Percentiles rank a stretch among this genome's conserved stretches.
Conservation (phyloP, 75 land plant genomes). For the Cryptomeria japonica region DNA sequence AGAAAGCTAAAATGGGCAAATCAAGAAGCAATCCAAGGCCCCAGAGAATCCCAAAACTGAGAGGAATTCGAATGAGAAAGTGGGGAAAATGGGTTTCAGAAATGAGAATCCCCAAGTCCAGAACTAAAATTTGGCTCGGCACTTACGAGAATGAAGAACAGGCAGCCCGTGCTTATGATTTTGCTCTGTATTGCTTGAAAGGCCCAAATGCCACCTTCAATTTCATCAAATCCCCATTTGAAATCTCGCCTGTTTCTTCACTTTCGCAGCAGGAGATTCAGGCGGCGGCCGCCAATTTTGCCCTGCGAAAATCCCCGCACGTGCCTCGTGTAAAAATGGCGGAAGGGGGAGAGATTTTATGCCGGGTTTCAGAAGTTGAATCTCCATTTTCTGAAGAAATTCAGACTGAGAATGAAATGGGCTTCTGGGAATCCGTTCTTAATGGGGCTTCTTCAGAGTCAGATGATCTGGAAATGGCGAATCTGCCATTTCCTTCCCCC, state of each 20-base stretch:
- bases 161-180: slow-evolving; percentile 18
- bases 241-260: background rate
- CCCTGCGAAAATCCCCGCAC: background rate
- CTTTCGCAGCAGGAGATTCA: background rate
- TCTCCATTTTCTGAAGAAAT: background rate
- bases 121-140: slow-evolving; percentile 15
- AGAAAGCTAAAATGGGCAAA: background rate
- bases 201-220: slow-evolving; percentile 2
- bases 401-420: background rate
- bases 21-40: background rate
- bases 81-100: slow-evolving; percentile 21
- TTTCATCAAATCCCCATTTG: background rate
- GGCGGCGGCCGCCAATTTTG: background rate
- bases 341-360: background rate
- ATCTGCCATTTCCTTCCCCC: background rate
- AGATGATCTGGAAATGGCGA: background rate
- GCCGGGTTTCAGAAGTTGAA: background rate
- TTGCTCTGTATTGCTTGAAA: background rate
- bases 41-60: background rate
- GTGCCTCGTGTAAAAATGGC: background rate
- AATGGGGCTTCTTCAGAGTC: background rate
- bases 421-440: background rate
- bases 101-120: slow-evolving; percentile 10
- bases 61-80: slow-evolving; percentile 12
- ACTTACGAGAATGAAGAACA: slow-evolving; percentile 1